Evolutionary conservation across 805 yeast species (phyloP), one percentile per base, ranked within the genome.

Genomic region (Lachancea kluyveri): DNA sequence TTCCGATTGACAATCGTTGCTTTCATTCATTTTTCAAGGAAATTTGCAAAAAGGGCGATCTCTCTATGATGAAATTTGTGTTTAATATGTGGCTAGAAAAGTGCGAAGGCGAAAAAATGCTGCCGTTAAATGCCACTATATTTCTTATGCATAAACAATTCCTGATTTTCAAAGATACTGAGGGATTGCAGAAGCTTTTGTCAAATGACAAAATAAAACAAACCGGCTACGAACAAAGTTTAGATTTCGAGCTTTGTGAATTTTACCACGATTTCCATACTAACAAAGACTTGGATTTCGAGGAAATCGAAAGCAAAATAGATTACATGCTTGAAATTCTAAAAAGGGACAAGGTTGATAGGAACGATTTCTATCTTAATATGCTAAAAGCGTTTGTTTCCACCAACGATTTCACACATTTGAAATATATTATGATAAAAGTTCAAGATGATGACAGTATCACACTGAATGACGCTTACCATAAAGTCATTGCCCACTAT

Each of bases 1-100:
- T 54, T 24, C 53, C 52, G 1, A 25, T 56, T 12, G 35, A 41
- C 4, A 24, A 38, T 8, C 26, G 24, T 4, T 48, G 48, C 6
- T 37, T 56, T 8, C 36, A 38, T 17, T 19, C 16, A n/a, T 43
- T 53, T 27, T 26, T 52, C 1, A 27, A 31, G 20, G 44, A 43
- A 10, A 21, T 56, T 24, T 30, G 37, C 17, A 31, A 30, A 24
- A 35, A 31, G 7, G 29, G 36, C 12, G 54, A 53, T 25, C 38
- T 43, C 20, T 35, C 39, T 10, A 29, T 42, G 1, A 37, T 52
- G 39, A 40, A 47, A 14, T 36, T 28, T 11, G 39, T 54, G 14
- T 48, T 47, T 28, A 36, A 42, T 15, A 18, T 42, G 16, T 56
- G 60, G 60, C 32, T 45, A 8, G 39, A 40, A 16, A 43, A 42